Base-by-base conservation (phyloP, 2,329 filamentous ascomycete genomes). In the Fusarium subtropicale region DNA sequence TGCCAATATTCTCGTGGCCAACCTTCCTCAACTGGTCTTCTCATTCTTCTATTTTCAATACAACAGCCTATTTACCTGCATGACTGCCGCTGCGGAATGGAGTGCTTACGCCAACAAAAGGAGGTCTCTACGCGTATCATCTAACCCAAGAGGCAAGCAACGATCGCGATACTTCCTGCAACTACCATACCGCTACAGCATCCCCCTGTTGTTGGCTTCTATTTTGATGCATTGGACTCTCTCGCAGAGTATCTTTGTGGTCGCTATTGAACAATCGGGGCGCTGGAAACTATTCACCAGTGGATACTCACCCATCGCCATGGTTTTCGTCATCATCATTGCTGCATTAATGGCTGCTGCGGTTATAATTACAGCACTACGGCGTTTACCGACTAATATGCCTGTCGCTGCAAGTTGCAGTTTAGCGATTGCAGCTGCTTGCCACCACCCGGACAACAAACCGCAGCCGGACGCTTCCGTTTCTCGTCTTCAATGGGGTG, bases 191-290 rank as follows among this genome's bases (percentile, higher is more conserved):
- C 47, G 33, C 9, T 51, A 28, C 5, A 28, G 33, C 3, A 2
- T 38, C 1, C 33, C 34, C 1, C 4, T 51, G 0, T 20, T 51
- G 3, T 18, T 22, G 15, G 47, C 2, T 10, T 51, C 47, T 0
- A 51, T 51, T 3, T 22, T 30, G 13, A 38, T 51, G 33, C 48
- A 51, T 2, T 39, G 33, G 48, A 18, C 30, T 16, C 1, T 38
- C 0, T 51, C 48, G 1, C 48, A 51, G 3, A 20, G 48, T 30
- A 18, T 39, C 7, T 51, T 51, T 2, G 2, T 22, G 0, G 34
- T 51, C 2, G 16, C 34, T 2, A 7, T 51, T 11, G 47, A 28
- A n/a, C 28, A 30, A 30, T 30, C 28, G 28, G 28, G 28, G 28
- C 28, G 28, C 28, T 30, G 28, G 28, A 30, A 30, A 30, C 28